Conservation (phyloP, 2,329 filamentous ascomycete genomes). For the Cephalotrichum gorgonifer region DNA sequence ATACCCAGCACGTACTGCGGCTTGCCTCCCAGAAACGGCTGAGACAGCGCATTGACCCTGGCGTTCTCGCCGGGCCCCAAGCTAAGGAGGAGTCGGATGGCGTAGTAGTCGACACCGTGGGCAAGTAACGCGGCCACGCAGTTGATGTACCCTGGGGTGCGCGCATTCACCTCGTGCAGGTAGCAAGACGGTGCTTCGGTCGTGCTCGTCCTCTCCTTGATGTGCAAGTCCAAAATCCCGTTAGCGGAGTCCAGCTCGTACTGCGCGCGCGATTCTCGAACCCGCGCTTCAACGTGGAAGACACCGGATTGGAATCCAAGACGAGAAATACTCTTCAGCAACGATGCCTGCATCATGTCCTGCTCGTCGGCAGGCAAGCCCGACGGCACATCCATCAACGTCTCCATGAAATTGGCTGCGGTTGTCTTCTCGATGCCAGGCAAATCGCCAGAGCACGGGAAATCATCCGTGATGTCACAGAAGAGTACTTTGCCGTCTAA, state of each 20-base stretch:
- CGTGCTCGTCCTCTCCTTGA: neutral
- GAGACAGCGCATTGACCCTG: conserved; percentile 10
- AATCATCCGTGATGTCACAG: conserved; percentile 26
- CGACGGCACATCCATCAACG: conserved; percentile 13
- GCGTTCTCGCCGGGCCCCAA: conserved; percentile 8
- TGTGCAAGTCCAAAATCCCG: conserved; percentile 11
- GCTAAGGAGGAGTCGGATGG: conserved; percentile 13
- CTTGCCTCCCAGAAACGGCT: conserved; percentile 10
- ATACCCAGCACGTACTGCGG: conserved; percentile 11
- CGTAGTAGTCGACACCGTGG: conserved; percentile 20
- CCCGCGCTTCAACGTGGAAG: conserved; percentile 18
- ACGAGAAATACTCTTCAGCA: conserved; percentile 11
- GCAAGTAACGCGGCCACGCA: conserved; percentile 12
- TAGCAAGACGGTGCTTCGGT: conserved; percentile 10
- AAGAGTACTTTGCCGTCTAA: conserved; percentile 27
- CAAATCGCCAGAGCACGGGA: conserved; percentile 15
- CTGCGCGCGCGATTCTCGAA: conserved; percentile 13
- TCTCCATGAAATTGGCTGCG: conserved; percentile 15
- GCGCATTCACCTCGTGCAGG: conserved; percentile 19
- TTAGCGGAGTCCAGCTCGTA: conserved; percentile 10
- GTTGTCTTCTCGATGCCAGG: neutral
- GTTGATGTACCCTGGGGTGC: conserved; percentile 15
- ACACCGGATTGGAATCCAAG: conserved; percentile 16
- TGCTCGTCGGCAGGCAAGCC: conserved; percentile 12
- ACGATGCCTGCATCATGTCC: conserved; percentile 9